Conservation (phyloP, 2,329 filamentous ascomycete genomes). For the Aspergillus puulaauensis region DNA sequence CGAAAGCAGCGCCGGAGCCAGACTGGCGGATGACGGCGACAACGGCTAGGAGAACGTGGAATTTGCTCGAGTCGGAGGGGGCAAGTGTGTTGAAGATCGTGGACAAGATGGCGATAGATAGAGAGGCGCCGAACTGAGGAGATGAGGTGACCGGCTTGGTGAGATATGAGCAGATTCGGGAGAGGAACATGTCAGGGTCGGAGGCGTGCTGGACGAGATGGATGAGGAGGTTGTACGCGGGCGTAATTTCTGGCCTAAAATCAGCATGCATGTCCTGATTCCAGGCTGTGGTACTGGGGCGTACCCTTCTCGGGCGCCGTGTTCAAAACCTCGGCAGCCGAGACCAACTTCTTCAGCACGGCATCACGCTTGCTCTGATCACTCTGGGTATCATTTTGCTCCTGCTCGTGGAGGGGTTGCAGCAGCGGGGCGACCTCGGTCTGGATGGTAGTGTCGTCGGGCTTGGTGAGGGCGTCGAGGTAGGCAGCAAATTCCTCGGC, state of each 20-base stretch:
- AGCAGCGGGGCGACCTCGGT: conserved; percentile 70
- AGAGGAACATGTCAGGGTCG: conserved; percentile 81
- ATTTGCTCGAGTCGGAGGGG: conserved; percentile 74
- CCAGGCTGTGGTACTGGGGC: conserved; percentile 1
- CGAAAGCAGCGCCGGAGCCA: conserved; percentile 72
- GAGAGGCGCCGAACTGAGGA: conserved; percentile 76
- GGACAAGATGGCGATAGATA: conserved; percentile 86
- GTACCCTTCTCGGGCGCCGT: conserved; percentile 81
- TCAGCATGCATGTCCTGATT: conserved; percentile 7
- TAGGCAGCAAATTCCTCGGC: conserved; percentile 93
- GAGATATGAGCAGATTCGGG: conserved; percentile 85
- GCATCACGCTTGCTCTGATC: conserved; percentile 68
- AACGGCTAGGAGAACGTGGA: conserved; percentile 87
- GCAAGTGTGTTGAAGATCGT: conserved; percentile 95
- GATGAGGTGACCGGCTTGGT: conserved; percentile 82
- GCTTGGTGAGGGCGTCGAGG: conserved; percentile 77
- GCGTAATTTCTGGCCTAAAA: conserved; percentile 71
- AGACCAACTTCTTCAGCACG: conserved; percentile 83
- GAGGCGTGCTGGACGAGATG: conserved; percentile 86
- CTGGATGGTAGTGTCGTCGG: conserved; percentile 56
- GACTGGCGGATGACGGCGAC: conserved; percentile 76
- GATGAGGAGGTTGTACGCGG: conserved; percentile 94
- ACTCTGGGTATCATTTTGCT: conserved; percentile 55
- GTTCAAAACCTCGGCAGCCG: conserved; percentile 74
- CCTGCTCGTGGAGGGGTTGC: conserved; percentile 53